Percentiles rank a stretch among this genome's conserved stretches.
These are phyloP conservation scores for Pichia sp. DNA, from an alignment of 1,139 yeast genomes.

Conservation along the genomic window DNA sequence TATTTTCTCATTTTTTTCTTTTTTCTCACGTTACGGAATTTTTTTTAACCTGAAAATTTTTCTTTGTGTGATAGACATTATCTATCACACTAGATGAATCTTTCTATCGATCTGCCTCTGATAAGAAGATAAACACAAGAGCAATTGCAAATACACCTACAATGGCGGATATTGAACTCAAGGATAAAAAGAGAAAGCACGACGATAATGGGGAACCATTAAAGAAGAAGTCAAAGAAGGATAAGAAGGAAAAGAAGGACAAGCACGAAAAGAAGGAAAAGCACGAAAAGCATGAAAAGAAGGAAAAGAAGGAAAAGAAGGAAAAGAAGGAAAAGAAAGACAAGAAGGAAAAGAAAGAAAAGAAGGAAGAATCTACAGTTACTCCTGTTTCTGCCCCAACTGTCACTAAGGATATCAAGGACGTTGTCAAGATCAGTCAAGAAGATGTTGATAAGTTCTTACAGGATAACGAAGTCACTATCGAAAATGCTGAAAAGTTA, in stretches of 20 bases:
- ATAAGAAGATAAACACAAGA: no score
- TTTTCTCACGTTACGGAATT: no score
- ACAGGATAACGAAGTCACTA: conserved; percentile 69
- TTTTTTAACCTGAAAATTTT: not conserved
- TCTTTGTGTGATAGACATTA: no score
- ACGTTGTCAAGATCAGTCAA: conserved; percentile 43
- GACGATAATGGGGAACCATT: conserved; percentile 31
- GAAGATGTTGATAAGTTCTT: conserved; percentile 61
- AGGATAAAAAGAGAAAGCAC: conserved; percentile 46
- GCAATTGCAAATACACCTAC: no score
- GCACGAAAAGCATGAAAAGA: conserved; percentile 44
- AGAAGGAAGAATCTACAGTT: conserved; percentile 38
- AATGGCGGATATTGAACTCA: conserved; percentile 18
- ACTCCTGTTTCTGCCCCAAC: conserved; percentile 38
- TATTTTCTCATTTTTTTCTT: no score
- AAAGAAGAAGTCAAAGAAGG: conserved; percentile 39
- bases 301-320: conserved; percentile 45
- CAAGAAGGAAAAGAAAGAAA: conserved; percentile 16
- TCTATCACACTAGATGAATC: no score
- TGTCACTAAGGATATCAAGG: conserved; percentile 38
- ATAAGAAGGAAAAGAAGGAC: conserved; percentile 38
- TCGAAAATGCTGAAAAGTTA: conserved; percentile 62
- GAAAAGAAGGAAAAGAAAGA: no score
- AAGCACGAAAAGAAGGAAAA: conserved; percentile 42
- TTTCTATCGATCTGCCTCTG: no score